Base-by-base conservation (phyloP, 805 yeast genomes). In the Candida golubevii region DNA sequence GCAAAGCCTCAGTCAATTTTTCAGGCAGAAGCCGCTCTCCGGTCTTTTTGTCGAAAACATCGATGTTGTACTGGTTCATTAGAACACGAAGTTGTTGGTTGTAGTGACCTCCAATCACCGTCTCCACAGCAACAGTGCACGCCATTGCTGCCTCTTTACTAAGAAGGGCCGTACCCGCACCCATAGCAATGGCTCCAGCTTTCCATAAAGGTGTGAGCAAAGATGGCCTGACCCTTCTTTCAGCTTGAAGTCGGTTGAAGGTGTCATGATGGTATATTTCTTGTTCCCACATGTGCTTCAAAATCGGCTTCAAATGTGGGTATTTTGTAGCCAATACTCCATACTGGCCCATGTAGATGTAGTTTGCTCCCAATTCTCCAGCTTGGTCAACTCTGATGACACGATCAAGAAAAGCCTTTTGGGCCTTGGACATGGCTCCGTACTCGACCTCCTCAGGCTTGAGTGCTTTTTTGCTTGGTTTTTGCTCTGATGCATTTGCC, bases 71-170 rank as follows among this genome's bases (percentile, higher is more conserved):
- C 48, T 83, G 85, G 51, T 80, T 83, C 63, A 78, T 76, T 44
- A 93, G 70, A 34, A 82, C 79, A 42, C 99, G 73, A 52, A 93
- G 70, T 63, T 93, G 99, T 49, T 82, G 83, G 61, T 93, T 93
- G 66, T 93, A 93, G 62, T 93, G 99, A 1, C 87, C 86, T 1
- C 99, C 99, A 62, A 93, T 93, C 6, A 93, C 98, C 0, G 99
- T 93, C 65, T 93, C 99, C 1, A 93, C 98, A 0, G 98, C 98
- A 48, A 90, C 98, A 0, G 99, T 93, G 62, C 99, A 93, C 1
- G 99, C 98, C 99, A 93, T 93, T 2, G 99, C 98, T 2, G 96
- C 97, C 61, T 91, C 97, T 58, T 88, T 88, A 13, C 97, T 84
- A 50, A 89, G 65, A 42, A 85, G 55, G 0, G 96, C 97, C 0